Evolutionary conservation across 140 eudicot genomes (phyloP).

Genomic region (Senecio squalidus): DNA sequence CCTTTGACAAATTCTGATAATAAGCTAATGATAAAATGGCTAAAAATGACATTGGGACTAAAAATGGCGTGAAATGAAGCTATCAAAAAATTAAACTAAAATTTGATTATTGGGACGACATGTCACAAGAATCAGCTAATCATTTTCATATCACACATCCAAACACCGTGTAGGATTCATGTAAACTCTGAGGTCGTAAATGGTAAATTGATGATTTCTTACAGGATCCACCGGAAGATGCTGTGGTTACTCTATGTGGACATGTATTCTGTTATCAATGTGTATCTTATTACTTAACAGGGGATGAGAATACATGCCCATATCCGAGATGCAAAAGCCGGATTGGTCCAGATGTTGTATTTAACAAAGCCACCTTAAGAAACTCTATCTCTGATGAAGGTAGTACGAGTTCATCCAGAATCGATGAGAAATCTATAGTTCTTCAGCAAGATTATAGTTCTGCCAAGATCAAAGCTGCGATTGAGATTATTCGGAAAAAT

Average conservation of each 20-base stretch:
- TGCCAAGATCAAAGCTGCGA: constrained; percentile 62
- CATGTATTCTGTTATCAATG: constrained; percentile 90
- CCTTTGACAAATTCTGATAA: background rate
- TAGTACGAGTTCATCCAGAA: constrained; percentile 23
- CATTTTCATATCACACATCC: background rate
- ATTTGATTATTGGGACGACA: background rate
- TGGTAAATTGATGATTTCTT: constrained; percentile 11
- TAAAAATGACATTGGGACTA: background rate
- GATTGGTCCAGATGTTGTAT: constrained; percentile 60
- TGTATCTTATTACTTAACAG: constrained; percentile 65
- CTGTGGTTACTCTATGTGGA: constrained; percentile 73
- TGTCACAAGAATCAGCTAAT: background rate
- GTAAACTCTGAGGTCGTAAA: background rate
- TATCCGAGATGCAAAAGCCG: constrained; percentile 56
- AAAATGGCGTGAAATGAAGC: background rate
- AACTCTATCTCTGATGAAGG: constrained; percentile 49
- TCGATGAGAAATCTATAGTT: constrained; percentile 34
- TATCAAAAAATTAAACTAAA: background rate
- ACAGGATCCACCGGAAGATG: constrained; percentile 96
- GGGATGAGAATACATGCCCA: constrained; percentile 80
- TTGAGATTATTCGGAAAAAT: constrained; percentile 57
- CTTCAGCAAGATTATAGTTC: constrained; percentile 54
- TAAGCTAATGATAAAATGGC: background rate
- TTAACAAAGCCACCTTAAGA: constrained; percentile 55
- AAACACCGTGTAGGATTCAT: background rate